Base-by-base conservation (phyloP, 495 filamentous ascomycete genomes). In the Neurospora sp. region DNA sequence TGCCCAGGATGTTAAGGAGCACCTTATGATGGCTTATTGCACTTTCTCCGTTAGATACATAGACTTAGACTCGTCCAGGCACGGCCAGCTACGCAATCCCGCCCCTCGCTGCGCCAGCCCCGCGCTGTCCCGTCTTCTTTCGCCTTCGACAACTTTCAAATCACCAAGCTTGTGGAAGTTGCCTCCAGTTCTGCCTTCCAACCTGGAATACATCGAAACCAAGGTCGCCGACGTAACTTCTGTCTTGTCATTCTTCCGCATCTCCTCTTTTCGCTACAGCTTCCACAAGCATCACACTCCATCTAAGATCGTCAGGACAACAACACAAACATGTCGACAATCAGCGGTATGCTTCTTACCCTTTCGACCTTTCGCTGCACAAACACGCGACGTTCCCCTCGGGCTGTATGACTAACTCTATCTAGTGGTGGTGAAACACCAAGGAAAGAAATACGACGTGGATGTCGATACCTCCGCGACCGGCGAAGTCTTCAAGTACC, bases 401-500 rank as follows among this genome's bases (percentile, higher is more conserved):
- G 19, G 40, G 36, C 15, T 37, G 39, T 54, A 38, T n/a, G 36
- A 39, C 78, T 79, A 71, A 78, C 77, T n/a, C 5, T 34, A 4
- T 19, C 17, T 11, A 97, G 95, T 98, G 77, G 87, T 96, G 77
- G 92, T 99, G 71, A 98, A 96, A 82, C 96, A 98, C 81, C 89
- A 92, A 77, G 94, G 95, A 81, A 97, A 97, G 82, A 92, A 93
- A 79, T 90, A 98, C 84, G 90, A 98, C 78, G 89, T 99, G 79
- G 94, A 98, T 73, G 88, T 98, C 75, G 95, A 98, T 80, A 88
- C 91, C 62, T 86, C 89, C 19, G 90, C 93, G 21, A 92, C 89
- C 73, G 96, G 94, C 82, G 96, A 98, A 81, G 91, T 91, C 48
- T 92, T 99, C 84, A 99, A 99, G 78, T 94, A 89, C 79, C 96